Base-by-base conservation (phyloP, 345 rosid genomes). In the Bruguiera parviflora region DNA sequence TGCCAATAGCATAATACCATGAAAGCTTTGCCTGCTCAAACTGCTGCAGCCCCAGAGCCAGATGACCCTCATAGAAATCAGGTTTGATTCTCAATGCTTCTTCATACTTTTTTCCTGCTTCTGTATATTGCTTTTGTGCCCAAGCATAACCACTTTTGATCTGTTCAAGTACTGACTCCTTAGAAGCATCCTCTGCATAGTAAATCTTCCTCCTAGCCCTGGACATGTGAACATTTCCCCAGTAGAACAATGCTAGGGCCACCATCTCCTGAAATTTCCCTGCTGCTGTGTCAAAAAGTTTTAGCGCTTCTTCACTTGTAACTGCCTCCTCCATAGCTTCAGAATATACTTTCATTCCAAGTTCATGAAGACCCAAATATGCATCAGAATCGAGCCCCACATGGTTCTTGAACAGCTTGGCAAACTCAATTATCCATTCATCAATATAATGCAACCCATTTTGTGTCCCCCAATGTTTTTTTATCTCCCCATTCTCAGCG, bases 241-340 rank as follows among this genome's bases (percentile, higher is more conserved):
- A 83, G 75, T 87, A 86, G 78, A 95, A 83, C 84, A 95, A 78
- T 73, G 96, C 96, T 69, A 89, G 73, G 47, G 97, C 96, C 39
- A 93, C 86, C 84, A 88, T 80, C 79, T 92, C 96, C 80, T 88
- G 97, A 78, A 89, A 94, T 63, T 86, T 93, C 53, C 80, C 88
- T 10, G 93, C 96, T 25, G 96, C 97, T 66, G 53, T 61, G 66
- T 84, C 83, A 15, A 95, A 92, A 67, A 84, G 84, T 58, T 64
- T 75, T 75, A 89, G 97, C 39, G 96, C 96, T 78, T 86, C 92
- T 73, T 89, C 93, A 68, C 93, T 86, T 2, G 97, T 95, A 65
- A 87, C 92, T 4, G 87, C 80, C 69, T 92, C 99, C 83, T 95
- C 97, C 90, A 89, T 86, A 70, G 93, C 92, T 77, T 92, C 99